A percentile compares a stretch with the other conserved stretches of the same genome.
Evolutionary conservation across 345 rosid species (phyloP).

Genomic region (Gossypium herbaceum): DNA sequence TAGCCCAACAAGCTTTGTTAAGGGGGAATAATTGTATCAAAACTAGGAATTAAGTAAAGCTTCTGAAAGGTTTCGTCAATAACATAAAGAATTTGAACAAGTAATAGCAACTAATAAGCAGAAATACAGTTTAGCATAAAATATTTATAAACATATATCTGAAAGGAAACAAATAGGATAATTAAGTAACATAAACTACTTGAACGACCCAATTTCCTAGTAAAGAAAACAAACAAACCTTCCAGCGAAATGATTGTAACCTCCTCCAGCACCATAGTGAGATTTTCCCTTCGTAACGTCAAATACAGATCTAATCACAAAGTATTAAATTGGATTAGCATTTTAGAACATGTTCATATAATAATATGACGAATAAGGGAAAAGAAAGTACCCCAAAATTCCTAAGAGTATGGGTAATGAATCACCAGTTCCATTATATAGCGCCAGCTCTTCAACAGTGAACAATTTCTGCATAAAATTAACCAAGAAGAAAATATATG

Average conservation of each 20-base stretch:
- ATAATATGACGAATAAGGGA: neutral
- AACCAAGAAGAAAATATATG: neutral
- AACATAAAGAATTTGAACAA: neutral
- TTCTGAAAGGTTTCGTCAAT: neutral
- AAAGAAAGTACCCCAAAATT: constrained; percentile 64
- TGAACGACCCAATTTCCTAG: neutral
- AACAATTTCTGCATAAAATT: constrained; percentile 50
- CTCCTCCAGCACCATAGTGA: constrained; percentile 83
- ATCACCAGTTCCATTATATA: constrained; percentile 78
- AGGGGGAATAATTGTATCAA: neutral
- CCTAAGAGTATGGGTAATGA: constrained; percentile 67
- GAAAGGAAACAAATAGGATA: neutral
- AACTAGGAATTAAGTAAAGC: neutral
- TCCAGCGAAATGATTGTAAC: constrained; percentile 92
- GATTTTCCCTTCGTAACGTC: constrained; percentile 92
- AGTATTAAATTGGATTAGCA: neutral
- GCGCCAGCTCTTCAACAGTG: constrained; percentile 59
- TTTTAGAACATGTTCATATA: neutral
- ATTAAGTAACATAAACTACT: neutral
- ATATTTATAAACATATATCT: neutral
- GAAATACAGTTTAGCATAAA: neutral
- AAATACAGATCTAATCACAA: constrained; percentile 70
- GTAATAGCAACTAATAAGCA: neutral
- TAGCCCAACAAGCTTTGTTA: neutral
- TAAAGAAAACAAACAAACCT: constrained; percentile 43